Evolutionary conservation across 2,329 filamentous ascomycete species (phyloP).

Genomic region (Sporothrix schenckii): DNA sequence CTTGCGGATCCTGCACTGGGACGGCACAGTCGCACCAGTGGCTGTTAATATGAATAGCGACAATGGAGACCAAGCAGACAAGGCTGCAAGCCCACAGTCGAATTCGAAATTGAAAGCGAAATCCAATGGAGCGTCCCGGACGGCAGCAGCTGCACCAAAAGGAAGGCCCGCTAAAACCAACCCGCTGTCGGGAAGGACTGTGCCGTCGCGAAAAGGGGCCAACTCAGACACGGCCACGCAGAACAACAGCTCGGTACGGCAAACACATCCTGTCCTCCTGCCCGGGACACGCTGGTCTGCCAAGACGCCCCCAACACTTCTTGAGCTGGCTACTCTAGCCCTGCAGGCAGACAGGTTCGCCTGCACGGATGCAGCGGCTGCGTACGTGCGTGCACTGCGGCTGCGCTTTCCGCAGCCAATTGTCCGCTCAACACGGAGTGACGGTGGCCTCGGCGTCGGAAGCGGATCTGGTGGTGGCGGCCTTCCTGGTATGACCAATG

Average conservation of each 20-base stretch:
- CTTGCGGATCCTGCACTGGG: constrained; percentile 65
- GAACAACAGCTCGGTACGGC: not conserved
- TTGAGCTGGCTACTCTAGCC: constrained; percentile 67
- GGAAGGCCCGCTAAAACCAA: not conserved
- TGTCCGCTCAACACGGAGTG: constrained; percentile 13
- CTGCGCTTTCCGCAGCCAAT: constrained; percentile 52
- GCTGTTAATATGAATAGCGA: not conserved
- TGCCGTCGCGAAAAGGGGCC: not conserved
- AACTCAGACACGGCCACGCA: not conserved
- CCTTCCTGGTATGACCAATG: constrained; percentile 44
- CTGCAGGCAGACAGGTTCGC: constrained; percentile 75
- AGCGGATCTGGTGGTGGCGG: constrained; percentile 35
- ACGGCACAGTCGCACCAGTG: constrained; percentile 41
- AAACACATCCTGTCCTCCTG: not conserved
- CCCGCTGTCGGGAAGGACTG: not conserved
- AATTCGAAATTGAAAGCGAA: not conserved
- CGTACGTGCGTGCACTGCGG: constrained; percentile 56
- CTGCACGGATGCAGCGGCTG: constrained; percentile 59
- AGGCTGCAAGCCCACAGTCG: not conserved
- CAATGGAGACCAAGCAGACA: not conserved
- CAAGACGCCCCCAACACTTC: constrained; percentile 55
- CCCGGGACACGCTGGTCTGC: constrained; percentile 35
- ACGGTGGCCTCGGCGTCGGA: constrained; percentile 35
- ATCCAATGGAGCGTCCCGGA: not conserved
- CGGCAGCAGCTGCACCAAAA: not conserved